A percentile compares a stretch with the other conserved stretches of the same genome.
These are phyloP conservation scores for Fusarium subglutinans DNA, from an alignment of 2,329 filamentous ascomycete genomes.

Conservation along the genomic window DNA sequence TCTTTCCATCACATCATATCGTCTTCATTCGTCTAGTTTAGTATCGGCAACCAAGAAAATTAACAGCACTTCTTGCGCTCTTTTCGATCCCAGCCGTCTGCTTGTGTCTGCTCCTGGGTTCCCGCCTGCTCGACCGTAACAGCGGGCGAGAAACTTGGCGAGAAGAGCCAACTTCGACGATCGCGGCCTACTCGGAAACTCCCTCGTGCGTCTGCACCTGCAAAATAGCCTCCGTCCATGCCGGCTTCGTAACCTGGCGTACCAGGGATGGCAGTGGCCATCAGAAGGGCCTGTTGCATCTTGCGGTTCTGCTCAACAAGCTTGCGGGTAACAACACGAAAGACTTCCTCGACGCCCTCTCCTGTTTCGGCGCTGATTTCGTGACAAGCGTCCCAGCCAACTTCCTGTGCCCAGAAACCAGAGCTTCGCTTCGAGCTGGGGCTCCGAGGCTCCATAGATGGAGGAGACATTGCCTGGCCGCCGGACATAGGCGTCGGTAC, in stretches of 20 bases:
- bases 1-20: constrained; percentile 7
- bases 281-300: constrained; percentile 67
- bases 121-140: constrained; percentile 58
- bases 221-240: constrained; percentile 62
- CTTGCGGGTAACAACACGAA: constrained; percentile 73
- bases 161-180: constrained; percentile 67
- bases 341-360: constrained; percentile 96
- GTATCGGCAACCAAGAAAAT: background rate
- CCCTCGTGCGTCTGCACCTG: constrained; percentile 55
- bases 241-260: constrained; percentile 58
- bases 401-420: constrained; percentile 90
- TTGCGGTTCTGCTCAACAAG: constrained; percentile 72
- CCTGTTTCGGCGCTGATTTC: constrained; percentile 95
- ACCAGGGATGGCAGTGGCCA: constrained; percentile 63
- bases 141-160: constrained; percentile 62
- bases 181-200: constrained; percentile 69
- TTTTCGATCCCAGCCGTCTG: constrained; percentile 35
- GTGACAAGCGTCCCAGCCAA: constrained; percentile 96
- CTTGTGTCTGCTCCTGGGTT: constrained; percentile 42
- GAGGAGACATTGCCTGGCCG: constrained; percentile 27
- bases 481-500: constrained; percentile 36
- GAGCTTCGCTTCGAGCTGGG: constrained; percentile 73
- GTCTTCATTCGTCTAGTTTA: background rate
- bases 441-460: constrained; percentile 62
- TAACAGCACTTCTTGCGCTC: constrained; percentile 46